Evolutionary conservation across 805 yeast species (phyloP), one percentile per base, ranked within the genome.

Genomic region (Priceomyces carsonii): DNA sequence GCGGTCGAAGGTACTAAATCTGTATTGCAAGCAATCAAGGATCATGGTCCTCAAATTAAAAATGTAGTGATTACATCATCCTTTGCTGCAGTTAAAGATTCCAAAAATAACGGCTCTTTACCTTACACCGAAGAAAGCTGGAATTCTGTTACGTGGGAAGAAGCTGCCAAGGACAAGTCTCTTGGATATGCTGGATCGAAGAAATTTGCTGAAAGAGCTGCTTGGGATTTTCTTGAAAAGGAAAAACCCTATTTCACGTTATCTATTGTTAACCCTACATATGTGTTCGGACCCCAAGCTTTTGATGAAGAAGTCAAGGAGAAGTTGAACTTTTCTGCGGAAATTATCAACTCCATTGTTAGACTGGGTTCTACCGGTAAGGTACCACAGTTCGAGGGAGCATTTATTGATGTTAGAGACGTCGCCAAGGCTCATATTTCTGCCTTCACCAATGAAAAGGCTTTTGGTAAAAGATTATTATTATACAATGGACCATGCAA

Each of bases 211-310:
- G 86, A 81, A 50, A 56, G 60, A 32, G 69, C 75, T 1, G 84
- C 82, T 3, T 79, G 87, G 82, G 69, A 75, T 3, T 69, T 63
- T n/a, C 60, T 74, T 32, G 47, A 67, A 13, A 42, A 53, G 17
- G 55, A 59, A 27, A 54, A 53, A 32, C 59, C 68, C 31, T 51
- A 55, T 34, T 69, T 78, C 53, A 61, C 62, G 22, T 47, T 77
- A 33, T 59, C 71, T 25, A 63, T 74, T 2, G 69, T 79, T 15
- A 74, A 75, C 43, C 84, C 85, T 8, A 70, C 73, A 8, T 75
- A 61, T 50, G 82, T 78, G 1, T 69, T 75, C 43, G 85, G 85
- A 3, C 85, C 84, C 5, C 80, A 78, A 46, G 68, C 63, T 14
- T 73, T 45, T 38, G 58, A 43, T 31, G 33, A 41, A 13, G 45